These are phyloP conservation scores for Pelargonium australe DNA, from an alignment of 441 rosid genomes.

Conservation along the genomic window DNA sequence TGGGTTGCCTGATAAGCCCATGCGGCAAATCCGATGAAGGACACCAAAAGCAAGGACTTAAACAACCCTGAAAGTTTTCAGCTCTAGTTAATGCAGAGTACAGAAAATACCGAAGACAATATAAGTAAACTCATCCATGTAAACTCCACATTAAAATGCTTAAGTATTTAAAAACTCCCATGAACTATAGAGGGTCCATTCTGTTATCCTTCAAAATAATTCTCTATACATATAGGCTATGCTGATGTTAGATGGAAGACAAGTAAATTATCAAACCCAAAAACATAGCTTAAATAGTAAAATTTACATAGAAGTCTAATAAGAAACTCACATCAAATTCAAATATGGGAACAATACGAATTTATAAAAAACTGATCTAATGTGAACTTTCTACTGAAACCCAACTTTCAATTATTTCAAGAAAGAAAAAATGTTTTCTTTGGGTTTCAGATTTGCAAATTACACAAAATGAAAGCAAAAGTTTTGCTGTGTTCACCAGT, in stretches of 20 bases:
- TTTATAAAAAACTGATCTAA: too few species aligned
- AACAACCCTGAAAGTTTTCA: slow-evolving; percentile 31
- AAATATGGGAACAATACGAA: neutral
- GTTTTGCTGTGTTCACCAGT: too few species aligned
- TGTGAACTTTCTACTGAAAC: too few species aligned
- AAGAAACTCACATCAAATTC: neutral
- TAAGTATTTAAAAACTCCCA: too few species aligned
- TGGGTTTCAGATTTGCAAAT: too few species aligned
- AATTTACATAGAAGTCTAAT: neutral
- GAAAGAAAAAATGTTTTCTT: too few species aligned
- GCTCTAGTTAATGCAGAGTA: neutral
- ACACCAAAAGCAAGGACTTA: slow-evolving; percentile 27
- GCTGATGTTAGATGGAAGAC: neutral
- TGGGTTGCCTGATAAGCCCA: slow-evolving; percentile 43
- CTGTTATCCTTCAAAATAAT: neutral
- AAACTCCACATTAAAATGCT: neutral
- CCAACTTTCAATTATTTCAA: too few species aligned
- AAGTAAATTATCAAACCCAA: too few species aligned
- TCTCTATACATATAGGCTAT: neutral
- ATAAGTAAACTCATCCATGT: neutral
- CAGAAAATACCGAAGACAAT: too few species aligned
- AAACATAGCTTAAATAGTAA: too few species aligned
- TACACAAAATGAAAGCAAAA: too few species aligned
- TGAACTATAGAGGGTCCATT: too few species aligned
- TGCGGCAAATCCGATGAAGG: slow-evolving; percentile 38